Percentiles rank a stretch among this genome's conserved stretches.
Conservation (phyloP, 2,329 filamentous ascomycete species). For the Cercospora zeina region DNA sequence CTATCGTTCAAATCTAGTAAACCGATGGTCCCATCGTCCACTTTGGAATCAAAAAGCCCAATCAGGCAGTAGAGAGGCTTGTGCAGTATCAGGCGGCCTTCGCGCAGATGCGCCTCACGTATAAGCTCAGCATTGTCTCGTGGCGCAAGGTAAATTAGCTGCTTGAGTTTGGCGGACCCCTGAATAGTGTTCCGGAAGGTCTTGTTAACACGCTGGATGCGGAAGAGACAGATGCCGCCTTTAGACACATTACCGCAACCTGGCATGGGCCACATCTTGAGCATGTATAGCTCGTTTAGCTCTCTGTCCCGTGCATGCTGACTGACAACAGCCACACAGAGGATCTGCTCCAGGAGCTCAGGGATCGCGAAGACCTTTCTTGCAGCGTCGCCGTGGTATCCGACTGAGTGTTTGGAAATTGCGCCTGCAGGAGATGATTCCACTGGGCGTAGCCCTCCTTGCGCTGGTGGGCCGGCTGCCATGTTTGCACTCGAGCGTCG, state of each 20-base stretch:
- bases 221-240: not conserved
- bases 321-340: not conserved
- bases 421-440: not conserved
- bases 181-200: not conserved
- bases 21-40: too few relatives aligned
- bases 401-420: not conserved
- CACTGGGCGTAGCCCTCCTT: too few relatives aligned
- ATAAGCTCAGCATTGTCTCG: not conserved
- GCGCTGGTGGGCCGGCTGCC: too few relatives aligned
- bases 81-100: not conserved
- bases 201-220: not conserved
- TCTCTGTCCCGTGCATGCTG: not conserved
- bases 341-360: conserved; percentile 7
- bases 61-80: too few relatives aligned
- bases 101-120: not conserved
- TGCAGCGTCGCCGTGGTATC: not conserved
- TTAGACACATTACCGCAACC: not conserved
- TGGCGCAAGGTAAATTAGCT: not conserved
- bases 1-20: too few relatives aligned
- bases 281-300: not conserved
- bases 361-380: not conserved
- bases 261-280: not conserved
- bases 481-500: too few relatives aligned
- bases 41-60: too few relatives aligned
- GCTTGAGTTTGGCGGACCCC: conserved; percentile 8